Base-by-base conservation (phyloP, 768 basidiomycete species). In the Tricholoma flavovirens region DNA sequence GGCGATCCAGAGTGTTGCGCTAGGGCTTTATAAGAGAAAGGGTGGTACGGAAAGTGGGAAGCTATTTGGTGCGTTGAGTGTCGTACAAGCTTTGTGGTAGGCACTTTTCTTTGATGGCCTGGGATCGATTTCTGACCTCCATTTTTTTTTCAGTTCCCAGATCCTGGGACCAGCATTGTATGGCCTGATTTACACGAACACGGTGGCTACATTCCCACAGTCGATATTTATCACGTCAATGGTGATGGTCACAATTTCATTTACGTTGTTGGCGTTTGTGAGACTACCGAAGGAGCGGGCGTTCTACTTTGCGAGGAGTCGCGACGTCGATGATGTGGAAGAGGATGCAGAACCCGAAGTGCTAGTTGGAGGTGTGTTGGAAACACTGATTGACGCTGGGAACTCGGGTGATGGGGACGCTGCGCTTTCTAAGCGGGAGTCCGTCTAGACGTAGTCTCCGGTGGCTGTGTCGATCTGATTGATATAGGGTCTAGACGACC, bases 11-110 rank as follows among this genome's bases (percentile, higher is more conserved):
- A 86, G 86, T 21, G 77, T 92, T 33, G 84, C 90, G 3, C 71
- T 95, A 40, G 81, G 86, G 21, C 65, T 90, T 45, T 89, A 86
- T 58, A 71, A 71, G 26, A 70, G 69, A n/a, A 72, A 74, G 19
- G 80, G 79, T 1, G 80, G 83, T 2, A 75, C 75, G 12, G 88
- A 93, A 63, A 73, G 77, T 10, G 93, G 92, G 2, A 77, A 75
- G 62, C 74, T 97, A 14, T 94, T 93, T 64, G 93, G 91, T 11
- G 91, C 84, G 3, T 61, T 94, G 56, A 84, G 86, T 55, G 88
- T 94, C 24, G 60, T 92, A 3, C 82, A 88, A 58, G 83, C 87
- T 5, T 64, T 92, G 10, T 76, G 83, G 83, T 86, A 57, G 14
- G 72, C n/a, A n/a, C n/a, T n/a, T n/a, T n/a, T n/a, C n/a, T n/a